Evolutionary conservation across 1,284 basidiomycete genomes (phyloP), one percentile per base, ranked within the genome.

Genomic region (Pseudozyma thailandica): DNA sequence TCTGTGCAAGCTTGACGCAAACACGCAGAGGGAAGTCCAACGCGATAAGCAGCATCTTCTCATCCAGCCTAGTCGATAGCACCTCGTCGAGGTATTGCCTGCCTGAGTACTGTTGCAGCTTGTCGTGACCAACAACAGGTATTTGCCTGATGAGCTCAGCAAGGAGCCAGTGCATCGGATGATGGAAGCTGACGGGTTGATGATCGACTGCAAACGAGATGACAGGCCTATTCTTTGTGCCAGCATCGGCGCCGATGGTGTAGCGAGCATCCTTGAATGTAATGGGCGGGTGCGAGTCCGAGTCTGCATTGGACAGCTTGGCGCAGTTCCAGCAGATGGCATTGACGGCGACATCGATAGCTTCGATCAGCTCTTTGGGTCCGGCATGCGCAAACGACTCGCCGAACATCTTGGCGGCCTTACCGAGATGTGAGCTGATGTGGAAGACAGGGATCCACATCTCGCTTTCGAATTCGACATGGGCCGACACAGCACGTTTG

Each of bases 151-250:
- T 87, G 58, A 97, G 84, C 84, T 98, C 95, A 20, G 93, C 92
- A 43, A 96, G 86, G 21, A 97, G 86, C 90, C 94, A 94, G 79
- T 94, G 92, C 64, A 96, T 83, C 20, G 94, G 93, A 82, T 98
- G 93, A 81, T 98, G 95, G 84, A 97, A 98, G 83, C 92, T 93
- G 58, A 80, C 76, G 6, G 76, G 66, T 51, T 78, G 69, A 26
- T 61, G 46, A 16, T 77, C 72, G 52, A 82, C 75, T 13, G 52
- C 57, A 42, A 75, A 80, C 4, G 91, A 84, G 44, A 94, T 86
- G 44, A 91, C 85, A 13, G 87, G 84, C 75, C 89, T 90, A 3
- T 83, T 75, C n/a, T 83, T 84, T 30, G 55, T 47, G 4, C 48
- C 54, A 13, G 87, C 87, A 8, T 88, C 89, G 73, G 92, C 92